phyloP scores from a whole-genome alignment of 2,329 filamentous ascomycete genomes.

The Pseudopithomyces maydicus region DNA sequence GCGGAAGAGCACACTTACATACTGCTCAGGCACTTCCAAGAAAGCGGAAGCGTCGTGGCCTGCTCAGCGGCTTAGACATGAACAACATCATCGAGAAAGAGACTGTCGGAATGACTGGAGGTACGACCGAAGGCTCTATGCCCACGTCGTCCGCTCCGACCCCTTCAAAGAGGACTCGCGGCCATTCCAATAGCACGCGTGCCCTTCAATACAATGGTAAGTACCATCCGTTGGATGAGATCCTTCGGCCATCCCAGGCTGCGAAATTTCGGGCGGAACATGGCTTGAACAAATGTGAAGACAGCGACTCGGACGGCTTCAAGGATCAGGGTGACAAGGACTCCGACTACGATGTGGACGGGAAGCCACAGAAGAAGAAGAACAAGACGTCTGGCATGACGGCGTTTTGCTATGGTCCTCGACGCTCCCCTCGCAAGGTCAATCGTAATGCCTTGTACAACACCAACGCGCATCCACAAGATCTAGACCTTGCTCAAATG shows the following conservation, averaged over 20 bases:
- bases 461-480: conserved; percentile 36
- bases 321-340: conserved; percentile 7
- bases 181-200: conserved; percentile 10
- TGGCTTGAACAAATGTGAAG: conserved; percentile 11
- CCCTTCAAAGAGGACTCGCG: conserved; percentile 17
- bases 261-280: conserved; percentile 32
- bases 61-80: conserved; percentile 17
- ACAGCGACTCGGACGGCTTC: conserved; percentile 6
- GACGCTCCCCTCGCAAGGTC: conserved; percentile 31
- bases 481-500: conserved; percentile 17
- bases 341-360: conserved; percentile 11
- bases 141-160: conserved; percentile 12
- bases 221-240: conserved; percentile 43
- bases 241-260: conserved; percentile 31
- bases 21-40: not conserved
- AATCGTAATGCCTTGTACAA: conserved; percentile 29
- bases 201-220: conserved; percentile 34
- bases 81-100: conserved; percentile 18
- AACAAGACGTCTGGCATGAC: conserved; percentile 16
- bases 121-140: not conserved
- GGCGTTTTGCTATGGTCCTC: conserved; percentile 6
- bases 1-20: not conserved
- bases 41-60: conserved; percentile 7
- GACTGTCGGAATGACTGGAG: conserved; percentile 4
- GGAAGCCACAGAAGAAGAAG: conserved; percentile 5